Conservation (phyloP, 371 early-diverging fungal genomes). For the Mucor piriformis region DNA sequence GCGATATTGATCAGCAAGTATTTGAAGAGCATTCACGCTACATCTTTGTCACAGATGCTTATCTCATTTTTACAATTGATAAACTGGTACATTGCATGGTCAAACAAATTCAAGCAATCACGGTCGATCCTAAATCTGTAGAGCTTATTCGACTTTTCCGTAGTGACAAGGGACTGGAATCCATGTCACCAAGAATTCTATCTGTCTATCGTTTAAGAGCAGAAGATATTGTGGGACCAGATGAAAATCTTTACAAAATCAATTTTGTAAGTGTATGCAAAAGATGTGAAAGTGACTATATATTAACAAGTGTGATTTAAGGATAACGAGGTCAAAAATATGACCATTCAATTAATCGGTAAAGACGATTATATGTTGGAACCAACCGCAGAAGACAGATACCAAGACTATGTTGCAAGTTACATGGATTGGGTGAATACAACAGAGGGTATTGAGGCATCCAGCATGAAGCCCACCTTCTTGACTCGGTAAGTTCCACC, state of each 20-base stretch:
- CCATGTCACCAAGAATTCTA: conserved; percentile 34
- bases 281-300: too few species aligned
- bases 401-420: conserved; percentile 92
- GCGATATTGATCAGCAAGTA: conserved; percentile 77
- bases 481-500: conserved; percentile 68
- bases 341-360: conserved; percentile 85
- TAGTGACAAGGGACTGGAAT: conserved; percentile 36
- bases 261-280: conserved; percentile 85
- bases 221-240: conserved; percentile 75
- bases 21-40: conserved; percentile 94
- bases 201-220: conserved; percentile 82
- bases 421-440: conserved; percentile 80
- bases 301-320: too few species aligned
- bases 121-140: conserved; percentile 48
- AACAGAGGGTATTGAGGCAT: conserved; percentile 70
- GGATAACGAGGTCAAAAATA: conserved; percentile 60
- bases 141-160: conserved; percentile 45
- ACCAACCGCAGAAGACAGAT: conserved; percentile 84
- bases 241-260: conserved; percentile 84
- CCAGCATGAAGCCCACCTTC: conserved; percentile 64
- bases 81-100: conserved; percentile 77
- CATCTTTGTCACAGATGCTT: conserved; percentile 87
- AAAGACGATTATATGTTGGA: conserved; percentile 86
- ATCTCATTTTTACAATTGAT: conserved; percentile 87
- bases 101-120: conserved; percentile 68